phyloP scores from a whole-genome alignment of 179 eudicot species.

The Beta lomatogona region DNA sequence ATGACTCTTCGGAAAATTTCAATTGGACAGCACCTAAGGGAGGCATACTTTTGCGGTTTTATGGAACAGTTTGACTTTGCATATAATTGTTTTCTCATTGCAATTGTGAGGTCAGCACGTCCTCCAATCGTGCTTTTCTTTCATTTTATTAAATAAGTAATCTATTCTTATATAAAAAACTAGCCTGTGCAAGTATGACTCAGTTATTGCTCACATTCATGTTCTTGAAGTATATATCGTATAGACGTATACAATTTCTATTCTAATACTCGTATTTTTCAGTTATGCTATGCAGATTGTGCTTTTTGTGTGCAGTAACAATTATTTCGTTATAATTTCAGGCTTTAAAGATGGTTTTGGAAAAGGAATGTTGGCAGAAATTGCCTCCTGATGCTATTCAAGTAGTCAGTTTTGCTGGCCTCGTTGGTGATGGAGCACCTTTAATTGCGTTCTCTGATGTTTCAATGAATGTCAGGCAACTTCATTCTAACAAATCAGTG shows the following conservation, averaged over 20 bases:
- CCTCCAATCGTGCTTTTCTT: background rate
- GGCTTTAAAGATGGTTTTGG: constrained; percentile 97
- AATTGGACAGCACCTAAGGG: background rate
- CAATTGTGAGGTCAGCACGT: background rate
- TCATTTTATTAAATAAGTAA: background rate
- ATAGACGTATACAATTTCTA: background rate
- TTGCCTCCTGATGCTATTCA: constrained; percentile 80
- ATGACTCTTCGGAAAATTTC: background rate
- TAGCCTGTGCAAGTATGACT: background rate
- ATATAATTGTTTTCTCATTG: background rate
- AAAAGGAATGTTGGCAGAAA: constrained; percentile 82
- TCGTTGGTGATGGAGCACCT: constrained; percentile 96
- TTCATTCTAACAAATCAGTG: constrained; percentile 44
- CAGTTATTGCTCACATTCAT: background rate
- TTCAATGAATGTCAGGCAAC: constrained; percentile 38
- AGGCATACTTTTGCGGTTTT: background rate
- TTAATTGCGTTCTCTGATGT: constrained; percentile 54
- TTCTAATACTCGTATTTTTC: background rate
- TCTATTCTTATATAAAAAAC: background rate
- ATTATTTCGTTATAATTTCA: constrained; percentile 29
- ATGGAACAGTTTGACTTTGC: background rate
- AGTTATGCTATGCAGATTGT: background rate
- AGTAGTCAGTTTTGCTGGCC: constrained; percentile 84
- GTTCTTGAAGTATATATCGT: background rate
- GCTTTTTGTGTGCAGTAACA: constrained; percentile 2